Evolutionary conservation across 2,329 filamentous ascomycete genomes (phyloP).

Genomic region (Didymella segeticola): DNA sequence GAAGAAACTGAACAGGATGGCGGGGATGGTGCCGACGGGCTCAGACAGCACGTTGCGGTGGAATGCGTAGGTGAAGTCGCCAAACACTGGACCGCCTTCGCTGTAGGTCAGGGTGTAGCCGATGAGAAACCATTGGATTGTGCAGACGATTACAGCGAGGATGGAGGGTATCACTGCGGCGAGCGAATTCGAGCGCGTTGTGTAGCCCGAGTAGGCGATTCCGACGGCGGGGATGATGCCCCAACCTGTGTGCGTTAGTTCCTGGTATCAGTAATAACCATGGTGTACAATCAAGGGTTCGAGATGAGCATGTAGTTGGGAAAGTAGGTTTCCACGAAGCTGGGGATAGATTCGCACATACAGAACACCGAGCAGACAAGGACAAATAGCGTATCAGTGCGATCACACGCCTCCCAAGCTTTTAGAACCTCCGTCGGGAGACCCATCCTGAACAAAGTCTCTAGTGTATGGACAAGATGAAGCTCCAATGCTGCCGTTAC

Average conservation of each 20-base stretch:
- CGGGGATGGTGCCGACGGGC: slow-evolving; percentile 58
- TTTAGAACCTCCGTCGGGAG: slow-evolving; percentile 40
- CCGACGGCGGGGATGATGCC: slow-evolving; percentile 60
- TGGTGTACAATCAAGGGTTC: neutral
- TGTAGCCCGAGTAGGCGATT: slow-evolving; percentile 59
- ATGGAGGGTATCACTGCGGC: slow-evolving; percentile 58
- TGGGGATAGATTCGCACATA: slow-evolving; percentile 12
- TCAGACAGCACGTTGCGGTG: slow-evolving; percentile 56
- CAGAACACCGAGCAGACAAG: slow-evolving; percentile 60
- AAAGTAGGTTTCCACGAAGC: neutral
- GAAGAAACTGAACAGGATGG: slow-evolving; percentile 60
- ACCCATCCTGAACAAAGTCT: slow-evolving; percentile 20
- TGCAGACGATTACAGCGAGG: slow-evolving; percentile 56
- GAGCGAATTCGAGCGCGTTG: slow-evolving; percentile 56
- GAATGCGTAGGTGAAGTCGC: slow-evolving; percentile 55
- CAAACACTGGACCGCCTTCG: slow-evolving; percentile 55
- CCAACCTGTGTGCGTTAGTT: slow-evolving; percentile 47
- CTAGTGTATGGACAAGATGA: neutral
- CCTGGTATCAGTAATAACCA: neutral
- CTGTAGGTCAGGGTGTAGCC: slow-evolving; percentile 60
- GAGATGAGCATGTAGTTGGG: neutral
- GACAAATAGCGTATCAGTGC: slow-evolving; percentile 60
- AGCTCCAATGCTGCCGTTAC: neutral
- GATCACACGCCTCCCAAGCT: slow-evolving; percentile 60
- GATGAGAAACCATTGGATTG: slow-evolving; percentile 59